Conservation (phyloP, 2,329 filamentous ascomycete genomes). For the Hymenotorrendiella dingleyae region DNA sequence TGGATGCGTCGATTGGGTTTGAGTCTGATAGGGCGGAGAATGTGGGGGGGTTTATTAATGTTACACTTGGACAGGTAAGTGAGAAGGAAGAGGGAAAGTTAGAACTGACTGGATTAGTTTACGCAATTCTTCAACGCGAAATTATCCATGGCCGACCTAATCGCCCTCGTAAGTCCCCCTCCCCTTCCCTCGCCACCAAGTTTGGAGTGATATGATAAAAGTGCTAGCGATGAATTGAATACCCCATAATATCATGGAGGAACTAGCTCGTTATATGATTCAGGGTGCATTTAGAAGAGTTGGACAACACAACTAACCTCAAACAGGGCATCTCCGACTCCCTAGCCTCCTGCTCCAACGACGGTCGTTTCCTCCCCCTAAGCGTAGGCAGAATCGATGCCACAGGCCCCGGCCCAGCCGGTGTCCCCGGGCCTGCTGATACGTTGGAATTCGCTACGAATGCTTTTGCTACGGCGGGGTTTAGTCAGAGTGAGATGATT, state of each 20-base stretch:
- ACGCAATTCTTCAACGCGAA: constrained; percentile 2
- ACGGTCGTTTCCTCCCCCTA: constrained; percentile 10
- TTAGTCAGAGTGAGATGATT: constrained; percentile 21
- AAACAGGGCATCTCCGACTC: constrained; percentile 12
- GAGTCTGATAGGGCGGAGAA: constrained; percentile 25
- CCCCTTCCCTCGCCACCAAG: too few relatives aligned
- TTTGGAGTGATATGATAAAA: too few relatives aligned
- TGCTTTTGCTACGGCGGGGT: constrained; percentile 20
- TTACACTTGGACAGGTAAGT: constrained; percentile 7
- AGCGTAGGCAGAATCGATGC: constrained; percentile 28
- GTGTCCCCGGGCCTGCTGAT: constrained; percentile 17
- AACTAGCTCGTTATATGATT: too few relatives aligned
- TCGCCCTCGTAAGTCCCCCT: constrained; percentile 16
- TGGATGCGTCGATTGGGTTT: constrained; percentile 40
- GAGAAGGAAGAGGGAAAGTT: too few relatives aligned
- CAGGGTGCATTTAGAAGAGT: too few relatives aligned
- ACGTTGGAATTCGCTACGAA: constrained; percentile 8
- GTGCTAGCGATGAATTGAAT: too few relatives aligned
- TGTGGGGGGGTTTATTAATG: constrained; percentile 42
- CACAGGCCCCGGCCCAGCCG: constrained; percentile 12
- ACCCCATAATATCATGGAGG: too few relatives aligned
- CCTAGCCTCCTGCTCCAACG: constrained; percentile 9
- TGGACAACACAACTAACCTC: too few relatives aligned
- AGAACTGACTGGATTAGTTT: not conserved
- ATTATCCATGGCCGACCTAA: constrained; percentile 17